phyloP scores from a whole-genome alignment of 257 asterid species.

The Schizonepeta tenuifolia region DNA sequence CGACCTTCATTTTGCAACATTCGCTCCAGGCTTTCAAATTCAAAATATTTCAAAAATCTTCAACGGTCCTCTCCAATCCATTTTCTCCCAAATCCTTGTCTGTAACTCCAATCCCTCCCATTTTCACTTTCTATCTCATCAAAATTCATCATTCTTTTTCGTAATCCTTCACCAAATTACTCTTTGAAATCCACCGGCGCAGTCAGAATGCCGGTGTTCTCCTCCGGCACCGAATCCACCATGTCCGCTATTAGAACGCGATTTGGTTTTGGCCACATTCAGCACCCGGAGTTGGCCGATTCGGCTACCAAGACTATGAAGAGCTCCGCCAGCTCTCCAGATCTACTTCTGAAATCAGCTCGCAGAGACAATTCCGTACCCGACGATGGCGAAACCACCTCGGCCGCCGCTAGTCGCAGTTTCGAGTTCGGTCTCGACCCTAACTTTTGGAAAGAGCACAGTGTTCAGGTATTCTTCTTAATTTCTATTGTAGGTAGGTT shows the following conservation, averaged over 20 bases:
- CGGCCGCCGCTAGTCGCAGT: slow-evolving; percentile 35
- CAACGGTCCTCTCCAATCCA: slow-evolving; percentile 33
- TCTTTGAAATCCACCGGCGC: neutral
- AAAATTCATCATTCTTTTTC: neutral
- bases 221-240: slow-evolving; percentile 47
- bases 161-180: neutral
- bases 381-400: slow-evolving; percentile 43
- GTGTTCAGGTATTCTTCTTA: slow-evolving; percentile 63
- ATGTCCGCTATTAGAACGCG: slow-evolving; percentile 65
- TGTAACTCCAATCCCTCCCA: neutral
- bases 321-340: slow-evolving; percentile 74
- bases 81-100: slow-evolving; percentile 9
- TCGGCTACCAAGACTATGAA: slow-evolving; percentile 41
- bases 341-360: slow-evolving; percentile 55
- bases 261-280: slow-evolving; percentile 52
- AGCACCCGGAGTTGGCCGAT: slow-evolving; percentile 44
- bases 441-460: slow-evolving; percentile 84
- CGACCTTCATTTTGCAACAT: neutral
- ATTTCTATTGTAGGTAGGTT: slow-evolving; percentile 7
- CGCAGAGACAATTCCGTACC: slow-evolving; percentile 43
- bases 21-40: slow-evolving; percentile 40
- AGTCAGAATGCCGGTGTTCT: slow-evolving; percentile 55
- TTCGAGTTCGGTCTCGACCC: slow-evolving; percentile 82
- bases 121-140: neutral
- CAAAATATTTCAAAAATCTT: slow-evolving; percentile 43